Base-by-base conservation (phyloP, 768 basidiomycete genomes). In the Artomyces pyxidatus region DNA sequence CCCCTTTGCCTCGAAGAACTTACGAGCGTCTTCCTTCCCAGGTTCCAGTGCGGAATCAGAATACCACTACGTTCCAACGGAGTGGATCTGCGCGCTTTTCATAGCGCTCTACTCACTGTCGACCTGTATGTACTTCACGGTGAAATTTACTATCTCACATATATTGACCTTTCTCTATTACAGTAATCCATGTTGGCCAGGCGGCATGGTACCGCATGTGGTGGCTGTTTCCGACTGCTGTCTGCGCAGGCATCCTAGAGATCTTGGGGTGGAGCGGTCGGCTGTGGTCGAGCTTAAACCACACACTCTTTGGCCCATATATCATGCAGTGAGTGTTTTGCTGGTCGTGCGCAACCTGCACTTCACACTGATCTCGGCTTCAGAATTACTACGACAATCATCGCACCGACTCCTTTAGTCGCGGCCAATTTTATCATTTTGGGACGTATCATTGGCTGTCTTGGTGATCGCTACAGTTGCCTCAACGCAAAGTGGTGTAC, bases 61-160 rank as follows among this genome's bases (percentile, higher is more conserved):
- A 16, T 44, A 35, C 23, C n/a, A 27, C 47, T 46, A n/a, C 38
- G 40, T 27, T n/a, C 25, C 42, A 10, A 6, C 68, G 0, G 58
- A 65, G 43, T 68, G 67, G 62, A 55, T 71, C 21, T 62, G 61
- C 50, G 60, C 64, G 30, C 47, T 66, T 27, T 72, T 68, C 57
- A 44, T 73, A 38, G 61, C 59, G 6, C 61, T 71, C 11, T 71
- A 65, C 42, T 46, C 54, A n/a, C 1, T 67, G 14, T 51, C 63
- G 4, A 63, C 66, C 6, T 17, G 68, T 64, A 50, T 12, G 61
- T 39, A 12, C 38, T 3, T 41, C 51, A 21, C 19, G n/a, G n/a
- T n/a, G n/a, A n/a, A n/a, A n/a, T 38, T 42, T 19, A 17, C 37
- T 37, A 14, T 1, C 42, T 6, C 1, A 1, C 12, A 9, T 6